Evolutionary conservation across 2,329 filamentous ascomycete genomes (phyloP).

Genomic region (Lecanosticta acicola): DNA sequence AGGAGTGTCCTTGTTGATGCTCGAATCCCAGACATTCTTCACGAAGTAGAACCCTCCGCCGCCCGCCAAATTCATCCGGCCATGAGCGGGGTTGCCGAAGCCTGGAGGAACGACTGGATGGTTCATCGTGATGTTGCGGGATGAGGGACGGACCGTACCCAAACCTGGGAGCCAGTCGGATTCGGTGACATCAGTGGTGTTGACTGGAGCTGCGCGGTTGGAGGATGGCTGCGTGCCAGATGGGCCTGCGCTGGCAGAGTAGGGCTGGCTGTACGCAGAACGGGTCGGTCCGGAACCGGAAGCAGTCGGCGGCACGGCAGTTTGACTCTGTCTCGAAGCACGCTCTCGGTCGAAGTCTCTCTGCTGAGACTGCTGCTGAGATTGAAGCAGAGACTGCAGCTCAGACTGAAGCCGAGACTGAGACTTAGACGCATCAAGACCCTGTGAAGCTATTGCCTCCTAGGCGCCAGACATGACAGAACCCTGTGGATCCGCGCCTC

Average conservation of each 20-base stretch:
- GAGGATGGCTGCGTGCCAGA: too few species aligned
- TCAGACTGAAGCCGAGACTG: too few species aligned
- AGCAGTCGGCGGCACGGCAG: too few species aligned
- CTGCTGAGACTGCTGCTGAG: too few species aligned
- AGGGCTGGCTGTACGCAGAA: too few species aligned
- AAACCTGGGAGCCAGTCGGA: not conserved
- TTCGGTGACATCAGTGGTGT: not conserved
- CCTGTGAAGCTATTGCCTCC: not conserved
- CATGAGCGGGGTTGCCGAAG: too few species aligned
- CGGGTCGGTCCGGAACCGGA: too few species aligned
- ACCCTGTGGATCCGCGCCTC: constrained; percentile 1
- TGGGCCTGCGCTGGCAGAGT: too few species aligned
- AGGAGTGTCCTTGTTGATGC: not conserved
- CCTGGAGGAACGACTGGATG: not conserved
- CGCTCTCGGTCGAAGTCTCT: too few species aligned
- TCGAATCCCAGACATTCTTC: not conserved
- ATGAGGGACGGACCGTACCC: not conserved
- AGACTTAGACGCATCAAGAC: not conserved
- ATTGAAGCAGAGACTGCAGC: too few species aligned
- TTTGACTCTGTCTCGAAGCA: too few species aligned
- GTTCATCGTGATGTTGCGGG: not conserved
- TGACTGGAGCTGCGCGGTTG: not conserved
- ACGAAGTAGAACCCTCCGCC: not conserved
- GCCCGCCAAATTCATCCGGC: not conserved
- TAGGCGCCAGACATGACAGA: constrained; percentile 7